Base-by-base conservation (phyloP, 2,329 filamentous ascomycete species). In the Lachnellula hyalina region DNA sequence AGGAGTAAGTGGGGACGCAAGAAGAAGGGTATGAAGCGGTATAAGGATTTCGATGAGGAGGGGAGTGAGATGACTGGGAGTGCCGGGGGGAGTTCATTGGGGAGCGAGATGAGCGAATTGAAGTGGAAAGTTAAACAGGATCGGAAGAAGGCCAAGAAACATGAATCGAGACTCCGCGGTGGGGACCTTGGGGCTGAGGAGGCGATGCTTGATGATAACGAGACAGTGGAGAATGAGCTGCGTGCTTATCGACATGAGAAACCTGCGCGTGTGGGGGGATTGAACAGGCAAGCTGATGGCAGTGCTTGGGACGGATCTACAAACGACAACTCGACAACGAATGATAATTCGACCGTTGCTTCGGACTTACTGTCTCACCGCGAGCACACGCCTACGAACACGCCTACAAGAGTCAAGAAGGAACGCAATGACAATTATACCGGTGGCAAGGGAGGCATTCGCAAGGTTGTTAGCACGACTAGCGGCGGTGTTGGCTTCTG, bases 181-280 rank as follows among this genome's bases (percentile, higher is more conserved):
- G 57, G 56, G 4, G 49, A 55, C 40, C 44, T 54, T 15, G 56
- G 42, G 28, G 47, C 42, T 28, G 56, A 54, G 19, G 28, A 32
- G n/a, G 15, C n/a, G 12, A 60, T 58, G 65, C 78, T 75, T 60
- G 69, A 65, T 51, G 70, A 69, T 60, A 70, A 53, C 11, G 54
- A 58, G 38, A 64, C 65, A 51, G 85, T 82, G 23, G 77, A 85
- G 63, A 75, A 83, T 47, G 86, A 94, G 57, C 82, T 97, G 53
- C 83, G 87, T 55, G 83, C 83, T 35, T 97, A 97, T 76, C 88
- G 92, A 23, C 81, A 90, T 67, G 93, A 97, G 74, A 89, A 86
- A 70, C 77, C 90, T 2, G 93, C 93, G 0, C 82, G 88, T 50
- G 91, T 97, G 2, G 93, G 93, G 36, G 93, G 93, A 19, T 75